phyloP scores from a whole-genome alignment of 1,284 basidiomycete species.

The Fomitopsis palustris region DNA sequence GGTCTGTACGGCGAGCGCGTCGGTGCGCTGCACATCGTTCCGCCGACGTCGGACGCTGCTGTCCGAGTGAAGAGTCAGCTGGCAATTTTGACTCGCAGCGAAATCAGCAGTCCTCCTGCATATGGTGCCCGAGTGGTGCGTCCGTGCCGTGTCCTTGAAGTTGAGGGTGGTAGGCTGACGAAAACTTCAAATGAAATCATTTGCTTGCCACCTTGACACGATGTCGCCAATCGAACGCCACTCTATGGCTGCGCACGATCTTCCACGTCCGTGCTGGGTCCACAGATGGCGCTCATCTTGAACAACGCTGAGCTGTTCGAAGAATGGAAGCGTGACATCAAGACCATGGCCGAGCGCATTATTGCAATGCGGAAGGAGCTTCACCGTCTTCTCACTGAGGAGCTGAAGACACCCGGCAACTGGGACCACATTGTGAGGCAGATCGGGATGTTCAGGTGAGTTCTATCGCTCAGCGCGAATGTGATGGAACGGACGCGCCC shows the following conservation, averaged over 20 bases:
- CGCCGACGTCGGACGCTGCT: slow-evolving; percentile 59
- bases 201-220: background rate
- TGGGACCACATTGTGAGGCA: slow-evolving; percentile 92
- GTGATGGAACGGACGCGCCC: background rate
- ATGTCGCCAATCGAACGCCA: background rate
- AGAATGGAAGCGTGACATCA: slow-evolving; percentile 89
- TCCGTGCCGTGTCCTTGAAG: background rate
- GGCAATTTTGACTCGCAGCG: slow-evolving; percentile 83
- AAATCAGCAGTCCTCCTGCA: slow-evolving; percentile 92
- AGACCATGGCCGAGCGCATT: slow-evolving; percentile 90
- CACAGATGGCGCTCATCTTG: slow-evolving; percentile 74
- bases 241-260: background rate
- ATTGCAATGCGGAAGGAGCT: slow-evolving; percentile 88
- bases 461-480: slow-evolving; percentile 5
- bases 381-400: slow-evolving; percentile 72
- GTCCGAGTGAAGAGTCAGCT: slow-evolving; percentile 80
- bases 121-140: slow-evolving; percentile 84
- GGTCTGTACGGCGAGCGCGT: slow-evolving; percentile 91
- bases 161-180: background rate
- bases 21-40: slow-evolving; percentile 80
- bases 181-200: background rate
- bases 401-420: slow-evolving; percentile 86
- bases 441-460: slow-evolving; percentile 91
- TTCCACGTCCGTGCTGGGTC: background rate
- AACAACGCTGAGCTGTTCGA: slow-evolving; percentile 71